Evolutionary conservation across 805 yeast genomes (phyloP).

Genomic region (Cyberlindnera veronae): DNA sequence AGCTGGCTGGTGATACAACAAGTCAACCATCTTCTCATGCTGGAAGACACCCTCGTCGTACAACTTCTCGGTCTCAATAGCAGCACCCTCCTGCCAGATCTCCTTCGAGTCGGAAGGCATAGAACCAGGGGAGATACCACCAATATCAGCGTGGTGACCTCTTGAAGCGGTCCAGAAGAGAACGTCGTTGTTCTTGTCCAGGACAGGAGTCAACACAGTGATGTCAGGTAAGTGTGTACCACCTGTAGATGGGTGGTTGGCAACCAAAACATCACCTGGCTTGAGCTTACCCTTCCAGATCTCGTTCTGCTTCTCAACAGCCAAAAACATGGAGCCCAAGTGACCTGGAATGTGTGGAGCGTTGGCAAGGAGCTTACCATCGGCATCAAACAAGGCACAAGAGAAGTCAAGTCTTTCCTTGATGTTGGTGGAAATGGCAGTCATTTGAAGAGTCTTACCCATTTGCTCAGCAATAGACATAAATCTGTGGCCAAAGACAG

Average conservation of each 20-base stretch:
- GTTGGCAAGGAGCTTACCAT: constrained; percentile 80
- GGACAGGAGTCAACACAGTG: constrained; percentile 89
- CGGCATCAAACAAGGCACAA: constrained; percentile 75
- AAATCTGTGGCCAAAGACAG: constrained; percentile 78
- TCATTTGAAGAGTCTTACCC: constrained; percentile 77
- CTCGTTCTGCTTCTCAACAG: constrained; percentile 62
- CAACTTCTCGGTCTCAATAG: constrained; percentile 72
- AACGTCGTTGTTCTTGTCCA: constrained; percentile 51
- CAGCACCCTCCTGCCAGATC: constrained; percentile 88
- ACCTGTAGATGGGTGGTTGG: constrained; percentile 82
- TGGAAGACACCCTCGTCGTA: constrained; percentile 73
- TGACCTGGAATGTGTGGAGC: constrained; percentile 91
- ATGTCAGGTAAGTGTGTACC: constrained; percentile 89
- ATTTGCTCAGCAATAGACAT: constrained; percentile 91
- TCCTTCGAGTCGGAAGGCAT: constrained; percentile 92
- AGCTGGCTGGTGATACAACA: constrained; percentile 72
- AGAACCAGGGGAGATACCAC: constrained; percentile 87
- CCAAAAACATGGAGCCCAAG: constrained; percentile 81
- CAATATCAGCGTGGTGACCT: constrained; percentile 67
- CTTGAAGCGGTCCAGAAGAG: constrained; percentile 90
- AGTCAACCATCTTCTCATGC: constrained; percentile 58
- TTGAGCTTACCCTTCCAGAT: constrained; percentile 61
- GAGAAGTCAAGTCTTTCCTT: constrained; percentile 82
- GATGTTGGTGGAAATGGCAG: constrained; percentile 78
- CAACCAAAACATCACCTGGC: constrained; percentile 72